Evolutionary conservation across 1,284 basidiomycete species (phyloP).

Genomic region (Takashimella koratensis): DNA sequence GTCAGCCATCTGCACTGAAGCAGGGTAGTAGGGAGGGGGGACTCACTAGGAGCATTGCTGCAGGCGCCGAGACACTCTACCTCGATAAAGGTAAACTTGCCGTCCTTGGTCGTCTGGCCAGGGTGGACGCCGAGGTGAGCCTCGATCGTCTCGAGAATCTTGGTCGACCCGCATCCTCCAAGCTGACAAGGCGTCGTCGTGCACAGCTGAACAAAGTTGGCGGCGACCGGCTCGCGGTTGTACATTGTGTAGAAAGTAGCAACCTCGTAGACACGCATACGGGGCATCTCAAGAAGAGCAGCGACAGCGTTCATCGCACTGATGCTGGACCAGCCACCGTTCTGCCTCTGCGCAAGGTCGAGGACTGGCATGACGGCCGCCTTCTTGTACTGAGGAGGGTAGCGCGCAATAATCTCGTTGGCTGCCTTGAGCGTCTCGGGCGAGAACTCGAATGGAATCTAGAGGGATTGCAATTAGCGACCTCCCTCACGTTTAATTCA

Average conservation of each 20-base stretch:
- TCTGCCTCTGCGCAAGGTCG: conserved; percentile 94
- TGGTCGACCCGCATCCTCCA: conserved; percentile 74
- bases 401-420: conserved; percentile 83
- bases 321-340: conserved; percentile 98
- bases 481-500: too few species aligned
- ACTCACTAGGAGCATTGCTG: conserved; percentile 85
- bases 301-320: conserved; percentile 99
- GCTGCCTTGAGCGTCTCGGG: conserved; percentile 78
- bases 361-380: conserved; percentile 95
- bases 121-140: conserved; percentile 77
- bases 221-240: conserved; percentile 92
- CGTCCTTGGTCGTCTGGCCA: conserved; percentile 89
- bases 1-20: too few species aligned
- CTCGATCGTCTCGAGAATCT: conserved; percentile 82
- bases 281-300: conserved; percentile 85
- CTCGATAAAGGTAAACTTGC: conserved; percentile 95
- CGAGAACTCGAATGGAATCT: conserved; percentile 89
- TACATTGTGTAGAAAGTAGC: conserved; percentile 99
- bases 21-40: too few species aligned
- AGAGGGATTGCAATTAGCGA: too few species aligned
- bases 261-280: conserved; percentile 99
- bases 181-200: conserved; percentile 99
- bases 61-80: conserved; percentile 99
- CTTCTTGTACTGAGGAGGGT: conserved; percentile 97
- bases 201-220: conserved; percentile 96